Base-by-base conservation (phyloP, 2,329 filamentous ascomycete genomes). In the Cladophialophora bantiana region DNA sequence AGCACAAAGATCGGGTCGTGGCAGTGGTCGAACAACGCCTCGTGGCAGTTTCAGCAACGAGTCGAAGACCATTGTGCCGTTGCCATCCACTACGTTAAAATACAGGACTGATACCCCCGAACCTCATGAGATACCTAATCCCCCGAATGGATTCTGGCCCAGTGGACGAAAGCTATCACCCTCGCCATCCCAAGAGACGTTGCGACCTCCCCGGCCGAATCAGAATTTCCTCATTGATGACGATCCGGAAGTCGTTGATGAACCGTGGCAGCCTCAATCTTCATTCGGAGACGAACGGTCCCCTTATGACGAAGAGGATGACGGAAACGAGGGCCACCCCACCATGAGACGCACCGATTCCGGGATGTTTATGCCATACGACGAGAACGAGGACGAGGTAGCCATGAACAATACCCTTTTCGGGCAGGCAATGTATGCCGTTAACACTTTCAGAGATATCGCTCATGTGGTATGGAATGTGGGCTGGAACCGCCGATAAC, bases 311-410 rank as follows among this genome's bases (percentile, higher is more conserved):
- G 68, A 55, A 52, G 77, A 86, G 10, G 84, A 88, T 35, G 83
- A 88, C 54, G 85, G 87, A 50, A 82, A 85, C 59, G 79, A 84
- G 3, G 78, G 80, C 10, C 75, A 76, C 52, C 81, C 79, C 18
- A 89, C 89, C 60, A 89, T 96, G 83, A 88, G 90, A 69, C 86
- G 93, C 72, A 96, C 92, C 20, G 84, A 88, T 59, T 95, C 92
- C 45, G 93, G 93, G 72, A 96, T 96, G 92, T 90, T 96, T 74
- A 94, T 96, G 90, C 92, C 93, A 7, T 90, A 89, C 73, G 91
- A 93, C 72, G 88, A 88, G 67, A 91, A 93, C 70, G 82, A 85
- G 60, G 84, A 86, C 78, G 76, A 84, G 50, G 78, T 81, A 2
- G 78, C 80, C 7, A 78, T 84, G 68, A 86, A 82, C 74, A 83